Conservation (phyloP, 1,139 yeast genomes). For the Cylindricascospora bacillispora region DNA sequence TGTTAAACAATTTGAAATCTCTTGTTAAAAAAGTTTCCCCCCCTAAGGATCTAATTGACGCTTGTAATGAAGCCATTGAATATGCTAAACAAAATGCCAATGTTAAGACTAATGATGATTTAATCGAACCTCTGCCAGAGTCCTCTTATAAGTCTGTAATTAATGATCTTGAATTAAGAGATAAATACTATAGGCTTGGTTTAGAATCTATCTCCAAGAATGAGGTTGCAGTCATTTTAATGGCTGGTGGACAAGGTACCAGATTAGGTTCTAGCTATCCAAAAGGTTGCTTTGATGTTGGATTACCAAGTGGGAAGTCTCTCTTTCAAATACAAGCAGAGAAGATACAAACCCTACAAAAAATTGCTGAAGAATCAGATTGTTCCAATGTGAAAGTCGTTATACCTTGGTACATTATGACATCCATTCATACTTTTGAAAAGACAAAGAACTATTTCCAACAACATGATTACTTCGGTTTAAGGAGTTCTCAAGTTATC, state of each 20-base stretch:
- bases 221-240: slow-evolving; percentile 75
- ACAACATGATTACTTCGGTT: slow-evolving; percentile 56
- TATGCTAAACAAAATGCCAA: slow-evolving; percentile 8
- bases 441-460: slow-evolving; percentile 66
- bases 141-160: slow-evolving; percentile 22
- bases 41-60: slow-evolving; percentile 8
- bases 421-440: slow-evolving; percentile 75
- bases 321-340: slow-evolving; percentile 92
- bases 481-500: slow-evolving; percentile 41
- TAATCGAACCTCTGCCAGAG: slow-evolving; percentile 21
- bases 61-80: slow-evolving; percentile 18
- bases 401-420: slow-evolving; percentile 89
- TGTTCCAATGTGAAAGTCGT: too few relatives aligned
- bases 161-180: slow-evolving; percentile 18
- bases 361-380: slow-evolving; percentile 34
- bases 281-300: slow-evolving; percentile 86
- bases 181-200: slow-evolving; percentile 49
- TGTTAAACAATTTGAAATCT: slow-evolving; percentile 10
- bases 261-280: slow-evolving; percentile 82
- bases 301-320: slow-evolving; percentile 71
- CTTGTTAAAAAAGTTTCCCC: slow-evolving; percentile 13
- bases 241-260: slow-evolving; percentile 99
- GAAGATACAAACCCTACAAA: slow-evolving; percentile 53
- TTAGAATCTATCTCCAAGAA: slow-evolving; percentile 52
- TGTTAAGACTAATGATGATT: neutral